A percentile compares a stretch with the other conserved stretches of the same genome.
Evolutionary conservation across 192 early-diverging fungal genomes (phyloP).

Genomic region (Geosiphon pyriformis): DNA sequence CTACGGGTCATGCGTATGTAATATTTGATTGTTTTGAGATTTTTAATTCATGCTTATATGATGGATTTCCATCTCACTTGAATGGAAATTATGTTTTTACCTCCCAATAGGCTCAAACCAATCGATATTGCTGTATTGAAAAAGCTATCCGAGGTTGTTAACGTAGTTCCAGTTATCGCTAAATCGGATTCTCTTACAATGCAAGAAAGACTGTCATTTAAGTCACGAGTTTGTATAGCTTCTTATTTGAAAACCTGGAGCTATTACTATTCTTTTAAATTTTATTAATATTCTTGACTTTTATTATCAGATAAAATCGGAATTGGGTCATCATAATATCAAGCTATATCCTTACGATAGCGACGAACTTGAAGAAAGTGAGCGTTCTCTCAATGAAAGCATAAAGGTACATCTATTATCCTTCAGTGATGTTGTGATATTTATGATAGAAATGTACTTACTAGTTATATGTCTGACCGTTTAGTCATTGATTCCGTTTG

Average conservation of each 20-base stretch:
- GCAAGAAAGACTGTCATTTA: constrained; percentile 78
- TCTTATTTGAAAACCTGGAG: background rate
- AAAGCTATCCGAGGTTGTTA: constrained; percentile 76
- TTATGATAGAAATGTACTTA: too few relatives aligned
- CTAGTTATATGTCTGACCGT: too few relatives aligned
- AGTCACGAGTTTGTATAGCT: constrained; percentile 53
- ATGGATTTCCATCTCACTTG: too few relatives aligned
- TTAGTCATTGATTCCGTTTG: constrained; percentile 84
- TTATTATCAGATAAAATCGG: constrained; percentile 65
- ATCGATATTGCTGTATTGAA: constrained; percentile 83
- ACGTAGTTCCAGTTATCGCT: constrained; percentile 87
- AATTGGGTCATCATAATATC: constrained; percentile 92
- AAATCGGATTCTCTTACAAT: constrained; percentile 84
- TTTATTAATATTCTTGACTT: background rate
- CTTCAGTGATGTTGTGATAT: too few relatives aligned
- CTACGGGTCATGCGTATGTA: constrained; percentile 86
- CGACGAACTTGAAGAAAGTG: constrained; percentile 82
- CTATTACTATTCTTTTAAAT: constrained; percentile 3
- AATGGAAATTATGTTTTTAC: too few relatives aligned
- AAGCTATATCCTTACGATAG: constrained; percentile 80
- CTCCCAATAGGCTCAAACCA: constrained; percentile 69
- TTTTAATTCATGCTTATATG: too few relatives aligned
- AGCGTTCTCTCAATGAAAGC: constrained; percentile 62
- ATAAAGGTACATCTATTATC: constrained; percentile 49
- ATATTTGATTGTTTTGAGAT: too few relatives aligned